These are phyloP conservation scores for Acacia melanoxylon DNA, from an alignment of 306 rosid genomes.

Conservation along the genomic window DNA sequence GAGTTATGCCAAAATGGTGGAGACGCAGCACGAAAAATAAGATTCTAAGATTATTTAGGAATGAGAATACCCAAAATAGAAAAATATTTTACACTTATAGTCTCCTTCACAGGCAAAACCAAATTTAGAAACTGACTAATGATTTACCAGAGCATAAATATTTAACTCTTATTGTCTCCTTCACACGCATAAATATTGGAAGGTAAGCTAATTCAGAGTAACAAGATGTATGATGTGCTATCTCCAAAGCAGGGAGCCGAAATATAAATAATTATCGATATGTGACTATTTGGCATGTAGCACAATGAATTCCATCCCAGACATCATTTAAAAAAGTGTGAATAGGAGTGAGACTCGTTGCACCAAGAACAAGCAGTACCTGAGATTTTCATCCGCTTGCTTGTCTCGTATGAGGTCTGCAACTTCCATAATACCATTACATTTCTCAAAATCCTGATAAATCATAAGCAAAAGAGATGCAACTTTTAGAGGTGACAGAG, in stretches of 20 bases:
- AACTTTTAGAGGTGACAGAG: slow-evolving; percentile 7
- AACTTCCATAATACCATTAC: slow-evolving; percentile 85
- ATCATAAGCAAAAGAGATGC: slow-evolving; percentile 11
- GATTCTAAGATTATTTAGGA: not conserved
- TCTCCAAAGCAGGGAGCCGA: not conserved
- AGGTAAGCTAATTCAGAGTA: not conserved
- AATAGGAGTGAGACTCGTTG: not conserved
- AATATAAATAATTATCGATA: slow-evolving; percentile 11
- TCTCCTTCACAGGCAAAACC: slow-evolving; percentile 5
- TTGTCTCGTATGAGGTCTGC: slow-evolving; percentile 84
- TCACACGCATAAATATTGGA: not conserved
- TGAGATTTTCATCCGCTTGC: slow-evolving; percentile 87
- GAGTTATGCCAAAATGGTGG: not conserved
- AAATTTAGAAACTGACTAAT: not conserved
- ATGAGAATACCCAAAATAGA: not conserved
- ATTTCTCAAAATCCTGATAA: slow-evolving; percentile 76
- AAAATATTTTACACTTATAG: not conserved
- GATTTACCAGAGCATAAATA: not conserved
- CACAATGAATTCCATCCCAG: not conserved
- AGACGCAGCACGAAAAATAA: slow-evolving; percentile 14
- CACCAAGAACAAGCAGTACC: slow-evolving; percentile 45
- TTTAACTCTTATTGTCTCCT: not conserved
- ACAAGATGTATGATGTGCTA: slow-evolving; percentile 10
- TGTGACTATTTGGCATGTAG: not conserved
- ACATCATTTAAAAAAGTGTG: not conserved